Percentiles rank a stretch among this genome's conserved stretches.
These are phyloP conservation scores for Nitzschia inconspicua DNA, from an alignment of 108 stramenopile species.

Conservation along the genomic window DNA sequence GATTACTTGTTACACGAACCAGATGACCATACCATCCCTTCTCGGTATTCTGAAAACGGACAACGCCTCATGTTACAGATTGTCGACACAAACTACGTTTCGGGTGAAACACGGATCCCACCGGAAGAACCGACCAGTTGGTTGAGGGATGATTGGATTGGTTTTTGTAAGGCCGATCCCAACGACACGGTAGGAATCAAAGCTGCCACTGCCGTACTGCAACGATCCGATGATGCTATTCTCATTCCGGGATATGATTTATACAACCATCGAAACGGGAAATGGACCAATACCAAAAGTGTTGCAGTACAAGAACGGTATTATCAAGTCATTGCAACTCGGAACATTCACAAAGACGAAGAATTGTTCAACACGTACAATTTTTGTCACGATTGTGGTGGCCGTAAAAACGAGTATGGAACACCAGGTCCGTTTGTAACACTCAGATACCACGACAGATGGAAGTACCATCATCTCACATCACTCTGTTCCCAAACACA, in stretches of 20 bases:
- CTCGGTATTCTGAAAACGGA: constrained; percentile 47
- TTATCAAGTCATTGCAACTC: constrained; percentile 21
- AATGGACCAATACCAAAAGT: constrained; percentile 19
- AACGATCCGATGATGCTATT: constrained; percentile 46
- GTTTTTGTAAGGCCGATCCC: neutral
- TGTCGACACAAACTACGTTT: neutral
- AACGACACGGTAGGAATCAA: neutral
- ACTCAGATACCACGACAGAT: no score
- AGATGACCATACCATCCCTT: constrained; percentile 22
- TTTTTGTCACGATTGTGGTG: constrained; percentile 30
- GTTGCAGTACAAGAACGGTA: constrained; percentile 2
- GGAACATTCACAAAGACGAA: constrained; percentile 51
- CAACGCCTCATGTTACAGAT: constrained; percentile 33
- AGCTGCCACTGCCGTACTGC: constrained; percentile 33
- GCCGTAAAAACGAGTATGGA: constrained; percentile 7
- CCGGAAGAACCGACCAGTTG: constrained; percentile 1
- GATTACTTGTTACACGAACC: constrained; percentile 47
- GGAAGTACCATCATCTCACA: no score
- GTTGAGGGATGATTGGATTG: constrained; percentile 9
- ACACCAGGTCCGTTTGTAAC: constrained; percentile 22
- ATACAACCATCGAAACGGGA: constrained; percentile 51
- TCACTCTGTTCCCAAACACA: no score
- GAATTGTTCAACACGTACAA: constrained; percentile 66
- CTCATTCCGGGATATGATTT: constrained; percentile 58
- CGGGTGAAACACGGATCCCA: no score